These are phyloP conservation scores for Pythium grandisporangium DNA, from an alignment of 352 stramenopile genomes.

Conservation along the genomic window DNA sequence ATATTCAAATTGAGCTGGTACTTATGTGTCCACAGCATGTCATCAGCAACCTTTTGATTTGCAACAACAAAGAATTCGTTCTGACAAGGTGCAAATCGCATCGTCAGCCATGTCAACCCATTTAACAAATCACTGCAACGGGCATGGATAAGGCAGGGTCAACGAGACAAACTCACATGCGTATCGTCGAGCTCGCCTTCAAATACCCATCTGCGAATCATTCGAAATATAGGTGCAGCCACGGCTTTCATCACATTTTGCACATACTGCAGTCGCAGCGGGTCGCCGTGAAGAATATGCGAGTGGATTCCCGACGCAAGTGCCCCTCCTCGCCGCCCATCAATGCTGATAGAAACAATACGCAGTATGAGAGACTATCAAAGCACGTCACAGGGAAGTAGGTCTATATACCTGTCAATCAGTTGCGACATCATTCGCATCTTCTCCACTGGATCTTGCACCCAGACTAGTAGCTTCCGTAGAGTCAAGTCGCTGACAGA, in stretches of 20 bases:
- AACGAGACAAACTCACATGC: constrained; percentile 59
- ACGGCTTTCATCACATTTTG: constrained; percentile 76
- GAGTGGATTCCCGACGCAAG: constrained; percentile 86
- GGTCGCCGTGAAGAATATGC: constrained; percentile 89
- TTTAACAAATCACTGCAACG: not conserved
- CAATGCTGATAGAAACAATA: too few species aligned
- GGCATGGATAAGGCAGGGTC: not conserved
- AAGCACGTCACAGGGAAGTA: too few species aligned
- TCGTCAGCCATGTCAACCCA: too few species aligned
- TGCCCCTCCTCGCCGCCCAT: constrained; percentile 79
- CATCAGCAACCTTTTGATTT: constrained; percentile 57
- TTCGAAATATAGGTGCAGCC: constrained; percentile 70
- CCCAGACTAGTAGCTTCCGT: constrained; percentile 86
- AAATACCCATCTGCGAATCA: constrained; percentile 86
- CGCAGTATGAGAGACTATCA: too few species aligned
- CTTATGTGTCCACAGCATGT: constrained; percentile 82
- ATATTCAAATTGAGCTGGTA: constrained; percentile 81
- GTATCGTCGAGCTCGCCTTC: constrained; percentile 82
- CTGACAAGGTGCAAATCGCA: too few species aligned
- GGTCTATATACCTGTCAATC: constrained; percentile 84
- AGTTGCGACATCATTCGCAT: constrained; percentile 86
- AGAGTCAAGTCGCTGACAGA: constrained; percentile 69
- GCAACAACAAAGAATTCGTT: constrained; percentile 84
- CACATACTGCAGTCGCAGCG: constrained; percentile 55
- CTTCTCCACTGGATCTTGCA: constrained; percentile 78